Evolutionary conservation across 495 filamentous ascomycete species (phyloP).

Genomic region (Rhypophila decipiens): DNA sequence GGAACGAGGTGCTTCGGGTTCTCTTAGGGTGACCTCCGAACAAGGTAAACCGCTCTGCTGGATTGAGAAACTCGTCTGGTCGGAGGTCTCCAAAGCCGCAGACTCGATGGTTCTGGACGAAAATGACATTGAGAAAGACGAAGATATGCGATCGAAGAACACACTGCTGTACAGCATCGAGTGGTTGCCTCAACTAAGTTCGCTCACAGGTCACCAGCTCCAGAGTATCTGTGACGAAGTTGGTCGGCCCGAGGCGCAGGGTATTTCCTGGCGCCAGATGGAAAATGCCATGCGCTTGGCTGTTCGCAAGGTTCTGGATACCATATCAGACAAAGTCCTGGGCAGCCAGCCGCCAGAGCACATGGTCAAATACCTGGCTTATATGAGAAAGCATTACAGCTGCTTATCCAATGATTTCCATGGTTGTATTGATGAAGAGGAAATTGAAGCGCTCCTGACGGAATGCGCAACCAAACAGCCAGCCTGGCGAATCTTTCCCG

Average conservation of each 20-base stretch:
- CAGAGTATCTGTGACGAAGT: neutral
- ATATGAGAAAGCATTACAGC: constrained; percentile 17
- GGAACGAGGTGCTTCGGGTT: no score
- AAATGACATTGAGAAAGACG: neutral
- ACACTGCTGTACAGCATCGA: constrained; percentile 23
- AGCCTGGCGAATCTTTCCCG: neutral
- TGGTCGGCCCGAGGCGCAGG: constrained; percentile 10
- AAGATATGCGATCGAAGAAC: neutral
- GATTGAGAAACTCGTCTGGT: neutral
- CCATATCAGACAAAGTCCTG: constrained; percentile 3
- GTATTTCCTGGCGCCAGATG: constrained; percentile 11
- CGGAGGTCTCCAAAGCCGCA: neutral
- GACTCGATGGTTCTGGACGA: neutral
- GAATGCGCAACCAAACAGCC: constrained; percentile 15
- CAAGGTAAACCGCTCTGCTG: neutral
- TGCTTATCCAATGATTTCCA: no score
- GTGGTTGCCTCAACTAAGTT: constrained; percentile 28
- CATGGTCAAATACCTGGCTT: constrained; percentile 16
- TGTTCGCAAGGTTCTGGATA: constrained; percentile 3
- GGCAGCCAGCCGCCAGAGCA: constrained; percentile 3
- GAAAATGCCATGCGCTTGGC: neutral
- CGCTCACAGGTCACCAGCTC: constrained; percentile 15
- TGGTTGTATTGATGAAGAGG: no score
- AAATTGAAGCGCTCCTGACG: constrained; percentile 3
- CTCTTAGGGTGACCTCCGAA: no score